These are phyloP conservation scores for Pythium guiyangense DNA, from an alignment of 352 stramenopile genomes.

Conservation along the genomic window DNA sequence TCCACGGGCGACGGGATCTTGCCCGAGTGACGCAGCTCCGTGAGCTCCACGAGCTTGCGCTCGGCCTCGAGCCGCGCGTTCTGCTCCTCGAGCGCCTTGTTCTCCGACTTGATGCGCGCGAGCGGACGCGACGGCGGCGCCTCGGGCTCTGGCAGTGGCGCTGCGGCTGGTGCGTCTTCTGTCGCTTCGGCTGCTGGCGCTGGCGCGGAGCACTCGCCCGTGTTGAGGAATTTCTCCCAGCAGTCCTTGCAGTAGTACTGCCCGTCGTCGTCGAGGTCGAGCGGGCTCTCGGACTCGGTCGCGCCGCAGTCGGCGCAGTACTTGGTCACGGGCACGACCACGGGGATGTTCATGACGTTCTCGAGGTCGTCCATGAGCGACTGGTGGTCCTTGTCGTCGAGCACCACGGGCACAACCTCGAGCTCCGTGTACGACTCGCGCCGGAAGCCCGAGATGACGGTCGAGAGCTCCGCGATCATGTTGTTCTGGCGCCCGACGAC, in stretches of 20 bases:
- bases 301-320: slow-evolving; percentile 77
- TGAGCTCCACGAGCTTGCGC: slow-evolving; percentile 77
- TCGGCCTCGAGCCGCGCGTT: slow-evolving; percentile 76
- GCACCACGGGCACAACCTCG: slow-evolving; percentile 49
- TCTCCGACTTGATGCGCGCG: slow-evolving; percentile 32
- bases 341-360: slow-evolving; percentile 75
- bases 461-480: slow-evolving; percentile 69
- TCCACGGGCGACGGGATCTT: slow-evolving; percentile 48
- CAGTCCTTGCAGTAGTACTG: slow-evolving; percentile 88
- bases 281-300: slow-evolving; percentile 68
- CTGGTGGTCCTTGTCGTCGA: slow-evolving; percentile 61
- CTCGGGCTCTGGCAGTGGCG: slow-evolving; percentile 21
- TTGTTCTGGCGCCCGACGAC: slow-evolving; percentile 81
- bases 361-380: slow-evolving; percentile 74
- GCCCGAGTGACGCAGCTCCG: slow-evolving; percentile 63
- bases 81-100: slow-evolving; percentile 66
- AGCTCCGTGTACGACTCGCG: slow-evolving; percentile 72
- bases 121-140: slow-evolving; percentile 22
- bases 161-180: neutral
- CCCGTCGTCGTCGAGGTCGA: slow-evolving; percentile 78
- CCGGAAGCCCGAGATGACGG: slow-evolving; percentile 68
- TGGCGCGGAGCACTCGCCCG: slow-evolving; percentile 18
- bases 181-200: neutral
- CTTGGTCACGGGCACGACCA: slow-evolving; percentile 70
- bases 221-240: slow-evolving; percentile 80